These are phyloP conservation scores for Hamamelis virginiana DNA, from an alignment of 164 flowering plant species.

Conservation along the genomic window DNA sequence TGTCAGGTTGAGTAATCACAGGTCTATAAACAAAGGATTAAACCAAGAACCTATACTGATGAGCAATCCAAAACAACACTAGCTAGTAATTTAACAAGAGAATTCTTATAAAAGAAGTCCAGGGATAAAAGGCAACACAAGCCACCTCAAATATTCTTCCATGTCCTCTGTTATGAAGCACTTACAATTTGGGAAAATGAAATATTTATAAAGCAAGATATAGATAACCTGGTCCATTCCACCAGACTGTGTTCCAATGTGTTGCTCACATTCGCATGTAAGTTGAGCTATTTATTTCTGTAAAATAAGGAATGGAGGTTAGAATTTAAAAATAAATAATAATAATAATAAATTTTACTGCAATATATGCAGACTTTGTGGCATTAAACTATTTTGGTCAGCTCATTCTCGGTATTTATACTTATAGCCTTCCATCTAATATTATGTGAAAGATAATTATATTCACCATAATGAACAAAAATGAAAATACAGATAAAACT, in stretches of 20 bases:
- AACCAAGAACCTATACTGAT: neutral
- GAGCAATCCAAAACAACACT: neutral
- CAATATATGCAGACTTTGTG: neutral
- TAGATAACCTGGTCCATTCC: constrained; percentile 97
- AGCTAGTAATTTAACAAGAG: neutral
- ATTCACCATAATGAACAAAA: neutral
- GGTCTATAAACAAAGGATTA: too few relatives aligned
- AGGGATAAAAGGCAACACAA: neutral
- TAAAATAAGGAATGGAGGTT: constrained; percentile 11
- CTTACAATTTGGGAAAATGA: neutral
- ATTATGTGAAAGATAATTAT: neutral
- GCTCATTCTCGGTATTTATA: neutral
- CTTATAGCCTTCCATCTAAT: neutral
- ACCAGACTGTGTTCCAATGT: constrained; percentile 98
- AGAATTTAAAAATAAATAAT: neutral
- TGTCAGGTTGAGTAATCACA: too few relatives aligned
- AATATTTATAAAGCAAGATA: neutral
- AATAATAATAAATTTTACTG: neutral
- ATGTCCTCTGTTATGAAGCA: too few relatives aligned
- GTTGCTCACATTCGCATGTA: constrained; percentile 93
- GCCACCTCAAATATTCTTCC: too few relatives aligned
- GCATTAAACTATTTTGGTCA: neutral
- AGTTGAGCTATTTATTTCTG: constrained; percentile 97
- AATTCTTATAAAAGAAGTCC: neutral
- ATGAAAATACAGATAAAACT: neutral